Conservation (phyloP, 768 basidiomycete genomes). For the Rhodotorula kratochvilovae region DNA sequence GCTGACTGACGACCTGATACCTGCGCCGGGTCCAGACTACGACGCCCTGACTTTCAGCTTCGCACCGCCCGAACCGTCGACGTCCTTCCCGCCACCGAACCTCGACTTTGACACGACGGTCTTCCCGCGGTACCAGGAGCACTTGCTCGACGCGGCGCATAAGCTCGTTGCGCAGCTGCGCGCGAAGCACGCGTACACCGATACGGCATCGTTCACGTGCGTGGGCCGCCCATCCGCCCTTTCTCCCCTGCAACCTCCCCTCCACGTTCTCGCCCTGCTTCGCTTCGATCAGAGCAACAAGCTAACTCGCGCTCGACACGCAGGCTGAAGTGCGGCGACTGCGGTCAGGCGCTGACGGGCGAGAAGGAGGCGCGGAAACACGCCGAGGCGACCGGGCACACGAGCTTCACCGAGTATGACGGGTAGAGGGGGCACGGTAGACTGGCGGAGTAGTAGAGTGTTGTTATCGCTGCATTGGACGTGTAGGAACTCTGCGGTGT, state of each 20-base stretch:
- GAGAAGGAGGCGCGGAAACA: conserved; percentile 90
- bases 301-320: background rate
- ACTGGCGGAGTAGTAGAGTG: background rate
- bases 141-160: conserved; percentile 51
- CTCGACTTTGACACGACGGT: conserved; percentile 78
- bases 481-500: too few relatives aligned
- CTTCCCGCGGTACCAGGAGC: conserved; percentile 48
- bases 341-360: conserved; percentile 78
- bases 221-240: too few relatives aligned
- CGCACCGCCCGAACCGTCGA: conserved; percentile 61
- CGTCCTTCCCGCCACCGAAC: conserved; percentile 29
- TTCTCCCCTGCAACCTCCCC: background rate
- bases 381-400: conserved; percentile 80
- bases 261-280: background rate
- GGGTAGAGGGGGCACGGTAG: conserved; percentile 49
- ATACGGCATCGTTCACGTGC: conserved; percentile 74
- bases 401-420: conserved; percentile 58
- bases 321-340: conserved; percentile 55
- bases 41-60: conserved; percentile 84
- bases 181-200: conserved; percentile 67
- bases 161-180: conserved; percentile 69
- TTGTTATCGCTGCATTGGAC: background rate
- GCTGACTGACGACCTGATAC: background rate
- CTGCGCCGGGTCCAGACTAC: conserved; percentile 55
- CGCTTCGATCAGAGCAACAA: too few relatives aligned